Conservation (phyloP, 1,284 basidiomycete species). For the Ceratobasidium theobromae region DNA sequence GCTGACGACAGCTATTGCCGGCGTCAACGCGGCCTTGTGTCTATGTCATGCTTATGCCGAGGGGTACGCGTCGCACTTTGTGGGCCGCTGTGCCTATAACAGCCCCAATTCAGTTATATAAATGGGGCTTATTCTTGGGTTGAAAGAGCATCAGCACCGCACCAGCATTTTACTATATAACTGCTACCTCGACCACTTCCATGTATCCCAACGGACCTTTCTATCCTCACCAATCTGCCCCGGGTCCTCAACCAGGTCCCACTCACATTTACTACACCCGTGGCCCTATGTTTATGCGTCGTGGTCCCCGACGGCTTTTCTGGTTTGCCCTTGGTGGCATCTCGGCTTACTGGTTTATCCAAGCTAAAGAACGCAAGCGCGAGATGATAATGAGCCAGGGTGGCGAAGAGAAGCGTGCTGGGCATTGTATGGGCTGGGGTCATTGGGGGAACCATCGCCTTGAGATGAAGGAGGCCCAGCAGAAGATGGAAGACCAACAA, state of each 20-base stretch:
- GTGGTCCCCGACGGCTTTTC: conserved; percentile 10
- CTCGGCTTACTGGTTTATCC: conserved; percentile 20
- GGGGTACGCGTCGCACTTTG: too few species aligned
- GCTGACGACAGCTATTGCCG: neutral
- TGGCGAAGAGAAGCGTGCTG: neutral
- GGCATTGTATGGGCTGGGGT: conserved; percentile 7
- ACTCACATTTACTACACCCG: conserved; percentile 22
- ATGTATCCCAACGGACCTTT: conserved; percentile 24
- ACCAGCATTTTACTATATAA: too few species aligned
- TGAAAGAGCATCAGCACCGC: too few species aligned
- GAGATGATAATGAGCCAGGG: neutral
- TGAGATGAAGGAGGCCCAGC: conserved; percentile 10
- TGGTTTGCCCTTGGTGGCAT: conserved; percentile 26
- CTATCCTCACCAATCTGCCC: neutral
- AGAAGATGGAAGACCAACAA: conserved; percentile 24
- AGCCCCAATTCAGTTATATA: too few species aligned
- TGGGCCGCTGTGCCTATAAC: neutral
- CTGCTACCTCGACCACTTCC: too few species aligned
- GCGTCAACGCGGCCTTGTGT: neutral
- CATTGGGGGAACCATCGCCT: conserved; percentile 19
- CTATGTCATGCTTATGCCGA: neutral
- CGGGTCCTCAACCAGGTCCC: neutral
- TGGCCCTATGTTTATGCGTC: neutral
- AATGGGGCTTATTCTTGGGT: neutral
- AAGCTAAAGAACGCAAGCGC: conserved; percentile 4